Conservation (phyloP, 139 green algal genomes). For the Chlamydomonas asymmetrica region DNA sequence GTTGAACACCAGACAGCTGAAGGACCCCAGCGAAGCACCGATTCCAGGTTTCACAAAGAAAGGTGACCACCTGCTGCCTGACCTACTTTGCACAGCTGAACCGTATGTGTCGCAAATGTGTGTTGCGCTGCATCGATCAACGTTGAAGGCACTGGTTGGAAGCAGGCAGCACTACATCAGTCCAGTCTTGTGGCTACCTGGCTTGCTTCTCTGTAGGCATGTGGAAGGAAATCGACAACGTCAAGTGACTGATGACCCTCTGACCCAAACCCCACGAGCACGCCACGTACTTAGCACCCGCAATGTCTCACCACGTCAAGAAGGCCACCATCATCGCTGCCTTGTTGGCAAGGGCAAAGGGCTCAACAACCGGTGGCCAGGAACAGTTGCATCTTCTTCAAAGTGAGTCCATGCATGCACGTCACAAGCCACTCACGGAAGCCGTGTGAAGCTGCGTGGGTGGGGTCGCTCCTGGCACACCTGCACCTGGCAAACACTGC, state of each 20-base stretch:
- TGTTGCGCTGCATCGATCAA: not conserved
- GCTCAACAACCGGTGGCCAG: not conserved
- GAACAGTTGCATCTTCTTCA: not conserved
- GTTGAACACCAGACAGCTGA: constrained; percentile 30
- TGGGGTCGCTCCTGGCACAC: too few species aligned
- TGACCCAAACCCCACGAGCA: not conserved
- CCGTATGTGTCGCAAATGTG: not conserved
- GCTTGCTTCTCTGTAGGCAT: not conserved
- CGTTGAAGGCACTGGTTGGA: too few species aligned
- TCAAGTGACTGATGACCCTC: not conserved
- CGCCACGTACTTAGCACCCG: not conserved
- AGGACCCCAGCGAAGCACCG: constrained; percentile 16
- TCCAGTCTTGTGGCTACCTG: not conserved
- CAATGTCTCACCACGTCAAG: not conserved
- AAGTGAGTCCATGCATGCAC: too few species aligned
- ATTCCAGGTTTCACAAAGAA: constrained; percentile 36
- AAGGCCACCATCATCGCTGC: not conserved
- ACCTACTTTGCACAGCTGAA: not conserved
- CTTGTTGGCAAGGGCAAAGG: not conserved
- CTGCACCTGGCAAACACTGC: too few species aligned
- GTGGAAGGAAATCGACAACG: constrained; percentile 29
- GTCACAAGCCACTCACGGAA: too few species aligned
- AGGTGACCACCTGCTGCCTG: not conserved
- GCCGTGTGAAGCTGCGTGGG: too few species aligned
- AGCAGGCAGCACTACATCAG: too few species aligned